phyloP scores from a whole-genome alignment of 2,329 filamentous ascomycete genomes.

The Coccinonectria pachysandricola region DNA sequence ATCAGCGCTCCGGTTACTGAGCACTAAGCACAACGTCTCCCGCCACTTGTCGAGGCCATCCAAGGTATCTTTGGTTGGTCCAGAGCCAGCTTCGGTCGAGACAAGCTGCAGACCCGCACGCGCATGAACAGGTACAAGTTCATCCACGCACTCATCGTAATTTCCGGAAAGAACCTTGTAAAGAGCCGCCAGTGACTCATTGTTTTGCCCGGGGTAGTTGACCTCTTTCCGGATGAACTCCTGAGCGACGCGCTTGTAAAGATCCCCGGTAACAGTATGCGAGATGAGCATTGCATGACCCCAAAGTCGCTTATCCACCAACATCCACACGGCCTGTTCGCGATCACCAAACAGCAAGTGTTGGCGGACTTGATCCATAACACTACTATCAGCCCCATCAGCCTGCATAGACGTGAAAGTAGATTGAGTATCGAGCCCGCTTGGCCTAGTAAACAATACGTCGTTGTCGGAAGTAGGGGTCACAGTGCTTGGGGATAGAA shows the following conservation, averaged over 20 bases:
- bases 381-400: conserved; percentile 59
- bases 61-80: conserved; percentile 58
- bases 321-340: conserved; percentile 86
- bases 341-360: conserved; percentile 70
- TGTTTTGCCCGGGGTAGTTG: conserved; percentile 66
- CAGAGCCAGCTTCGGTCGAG: conserved; percentile 55
- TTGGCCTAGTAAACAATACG: conserved; percentile 12
- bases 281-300: conserved; percentile 91
- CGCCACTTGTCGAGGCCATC: conserved; percentile 89
- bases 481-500: conserved; percentile 52
- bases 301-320: conserved; percentile 89
- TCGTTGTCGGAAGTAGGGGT: conserved; percentile 18
- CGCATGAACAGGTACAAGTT: conserved; percentile 86
- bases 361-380: conserved; percentile 62
- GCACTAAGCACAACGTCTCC: conserved; percentile 74
- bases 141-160: conserved; percentile 86
- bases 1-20: conserved; percentile 77
- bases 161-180: conserved; percentile 95
- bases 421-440: conserved; percentile 16
- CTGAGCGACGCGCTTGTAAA: conserved; percentile 88
- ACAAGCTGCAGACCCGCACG: conserved; percentile 87
- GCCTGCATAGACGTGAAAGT: conserved; percentile 33
- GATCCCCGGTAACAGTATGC: conserved; percentile 61
- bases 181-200: conserved; percentile 78
- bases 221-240: conserved; percentile 96